phyloP scores from a whole-genome alignment of 768 basidiomycete species.

The Cantharellus cinnabarinus region DNA sequence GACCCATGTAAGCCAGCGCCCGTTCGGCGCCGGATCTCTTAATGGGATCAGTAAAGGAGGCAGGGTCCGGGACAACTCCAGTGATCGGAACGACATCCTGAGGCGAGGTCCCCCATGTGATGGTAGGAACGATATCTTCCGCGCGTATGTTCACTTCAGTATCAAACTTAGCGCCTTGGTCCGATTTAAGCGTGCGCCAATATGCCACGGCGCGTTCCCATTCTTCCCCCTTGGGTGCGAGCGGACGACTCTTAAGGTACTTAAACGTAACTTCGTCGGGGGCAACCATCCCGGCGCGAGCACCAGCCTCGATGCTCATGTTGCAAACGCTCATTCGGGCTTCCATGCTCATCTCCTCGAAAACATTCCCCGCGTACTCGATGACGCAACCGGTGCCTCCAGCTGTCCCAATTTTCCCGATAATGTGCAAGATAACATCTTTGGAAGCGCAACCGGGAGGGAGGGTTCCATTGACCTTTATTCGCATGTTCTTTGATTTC shows the following conservation, averaged over 20 bases:
- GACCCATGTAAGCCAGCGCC: constrained; percentile 72
- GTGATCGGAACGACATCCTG: constrained; percentile 75
- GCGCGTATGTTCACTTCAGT: constrained; percentile 61
- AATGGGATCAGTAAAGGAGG: constrained; percentile 37
- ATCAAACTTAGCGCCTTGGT: constrained; percentile 72
- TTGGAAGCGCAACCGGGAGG: constrained; percentile 71
- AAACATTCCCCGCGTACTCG: constrained; percentile 79
- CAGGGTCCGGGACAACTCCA: constrained; percentile 59
- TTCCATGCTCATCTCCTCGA: constrained; percentile 73
- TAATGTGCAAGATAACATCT: constrained; percentile 79
- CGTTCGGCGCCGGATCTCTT: constrained; percentile 53
- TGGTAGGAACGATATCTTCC: constrained; percentile 71
- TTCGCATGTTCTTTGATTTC: constrained; percentile 84
- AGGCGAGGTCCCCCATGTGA: constrained; percentile 87
- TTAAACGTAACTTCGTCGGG: constrained; percentile 75
- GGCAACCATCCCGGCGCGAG: constrained; percentile 82
- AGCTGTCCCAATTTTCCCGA: constrained; percentile 81
- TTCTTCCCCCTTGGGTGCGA: constrained; percentile 59
- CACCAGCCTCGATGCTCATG: constrained; percentile 90
- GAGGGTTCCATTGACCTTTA: constrained; percentile 67
- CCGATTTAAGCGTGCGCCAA: constrained; percentile 61
- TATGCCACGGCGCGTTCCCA: constrained; percentile 77
- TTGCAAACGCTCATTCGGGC: constrained; percentile 83
- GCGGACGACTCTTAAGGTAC: constrained; percentile 62
- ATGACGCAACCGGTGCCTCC: constrained; percentile 84